These are phyloP conservation scores for Phytophthora agathidicida DNA, from an alignment of 352 stramenopile genomes.

Conservation along the genomic window DNA sequence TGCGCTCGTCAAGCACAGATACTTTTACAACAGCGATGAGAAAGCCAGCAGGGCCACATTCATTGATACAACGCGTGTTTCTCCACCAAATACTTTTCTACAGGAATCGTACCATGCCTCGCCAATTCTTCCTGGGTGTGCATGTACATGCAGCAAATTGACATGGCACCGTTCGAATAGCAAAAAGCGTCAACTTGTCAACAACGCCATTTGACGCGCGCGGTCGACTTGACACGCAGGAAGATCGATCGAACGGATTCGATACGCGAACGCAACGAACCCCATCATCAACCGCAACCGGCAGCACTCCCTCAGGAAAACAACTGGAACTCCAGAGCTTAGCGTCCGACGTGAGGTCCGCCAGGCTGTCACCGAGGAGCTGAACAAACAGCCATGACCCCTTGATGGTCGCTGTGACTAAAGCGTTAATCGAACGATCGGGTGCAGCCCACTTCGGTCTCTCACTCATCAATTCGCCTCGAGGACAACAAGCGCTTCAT, in stretches of 20 bases:
- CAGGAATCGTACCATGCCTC: too few species aligned
- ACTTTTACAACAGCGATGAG: too few species aligned
- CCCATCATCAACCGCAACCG: not conserved
- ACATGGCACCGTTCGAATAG: not conserved
- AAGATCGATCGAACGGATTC: not conserved
- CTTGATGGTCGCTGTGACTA: constrained; percentile 10
- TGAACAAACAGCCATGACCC: constrained; percentile 4
- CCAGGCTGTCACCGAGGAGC: not conserved
- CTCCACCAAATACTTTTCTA: too few species aligned
- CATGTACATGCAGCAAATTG: not conserved
- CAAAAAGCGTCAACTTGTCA: constrained; percentile 4
- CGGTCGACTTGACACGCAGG: not conserved
- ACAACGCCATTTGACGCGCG: not conserved
- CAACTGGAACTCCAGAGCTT: not conserved
- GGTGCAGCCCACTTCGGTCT: not conserved
- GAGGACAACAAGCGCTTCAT: not conserved
- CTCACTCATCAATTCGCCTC: constrained; percentile 3
- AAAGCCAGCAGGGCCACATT: too few species aligned
- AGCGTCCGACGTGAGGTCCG: not conserved
- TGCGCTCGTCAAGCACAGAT: too few species aligned
- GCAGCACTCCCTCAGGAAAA: not conserved
- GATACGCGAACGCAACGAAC: not conserved
- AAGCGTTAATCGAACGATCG: constrained; percentile 1
- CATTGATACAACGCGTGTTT: too few species aligned
- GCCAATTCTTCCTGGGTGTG: not conserved